phyloP scores from a whole-genome alignment of 768 basidiomycete species.

The Mycena pura region DNA sequence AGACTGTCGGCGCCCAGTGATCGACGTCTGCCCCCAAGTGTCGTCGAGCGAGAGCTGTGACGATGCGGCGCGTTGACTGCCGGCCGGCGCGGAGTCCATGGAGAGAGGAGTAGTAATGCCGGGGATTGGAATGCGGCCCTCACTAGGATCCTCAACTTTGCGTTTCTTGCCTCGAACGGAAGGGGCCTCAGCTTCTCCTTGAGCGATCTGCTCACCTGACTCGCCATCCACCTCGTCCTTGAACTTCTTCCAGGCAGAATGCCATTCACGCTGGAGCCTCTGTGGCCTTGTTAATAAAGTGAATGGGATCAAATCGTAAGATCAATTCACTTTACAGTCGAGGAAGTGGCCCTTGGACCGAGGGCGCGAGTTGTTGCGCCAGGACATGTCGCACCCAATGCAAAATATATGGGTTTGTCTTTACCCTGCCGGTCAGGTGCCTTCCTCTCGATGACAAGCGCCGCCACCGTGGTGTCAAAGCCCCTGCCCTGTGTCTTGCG shows the following conservation, averaged over 20 bases:
- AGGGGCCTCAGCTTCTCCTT: background rate
- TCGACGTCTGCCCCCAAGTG: background rate
- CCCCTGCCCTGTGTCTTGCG: too few relatives aligned
- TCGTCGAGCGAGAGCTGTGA: background rate
- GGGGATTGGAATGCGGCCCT: background rate
- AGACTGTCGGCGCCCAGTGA: background rate
- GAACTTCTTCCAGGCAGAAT: background rate
- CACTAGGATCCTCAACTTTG: background rate
- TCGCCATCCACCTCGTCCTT: background rate
- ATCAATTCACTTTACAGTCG: too few relatives aligned
- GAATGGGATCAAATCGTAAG: too few relatives aligned
- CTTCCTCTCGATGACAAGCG: too few relatives aligned
- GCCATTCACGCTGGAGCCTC: conserved; percentile 1
- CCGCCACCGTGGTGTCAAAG: too few relatives aligned
- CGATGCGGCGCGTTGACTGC: background rate
- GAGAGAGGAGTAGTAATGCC: background rate
- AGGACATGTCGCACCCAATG: too few relatives aligned
- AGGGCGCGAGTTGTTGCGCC: too few relatives aligned
- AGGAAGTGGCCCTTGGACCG: too few relatives aligned
- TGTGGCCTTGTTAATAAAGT: background rate
- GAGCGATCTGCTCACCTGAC: background rate
- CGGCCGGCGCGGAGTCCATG: too few relatives aligned
- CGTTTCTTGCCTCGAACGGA: background rate
- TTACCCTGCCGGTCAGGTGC: too few relatives aligned
- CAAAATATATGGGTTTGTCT: too few relatives aligned